Evolutionary conservation across 2,329 filamentous ascomycete genomes (phyloP).

Genomic region (Fusarium domesticum): DNA sequence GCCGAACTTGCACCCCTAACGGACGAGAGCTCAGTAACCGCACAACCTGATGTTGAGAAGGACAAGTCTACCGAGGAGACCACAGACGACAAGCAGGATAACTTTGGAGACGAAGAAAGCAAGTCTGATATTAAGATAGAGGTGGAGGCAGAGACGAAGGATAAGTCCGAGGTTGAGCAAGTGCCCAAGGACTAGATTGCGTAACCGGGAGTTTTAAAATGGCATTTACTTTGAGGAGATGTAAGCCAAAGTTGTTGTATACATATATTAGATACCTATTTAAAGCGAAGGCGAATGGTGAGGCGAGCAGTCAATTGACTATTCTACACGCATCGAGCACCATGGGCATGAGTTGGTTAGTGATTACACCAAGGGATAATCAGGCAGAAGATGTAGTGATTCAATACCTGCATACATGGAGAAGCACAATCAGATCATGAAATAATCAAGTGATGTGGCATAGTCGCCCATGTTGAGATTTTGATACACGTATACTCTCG

Average conservation of each 20-base stretch:
- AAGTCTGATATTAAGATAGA: not conserved
- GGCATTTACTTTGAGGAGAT: conserved; percentile 18
- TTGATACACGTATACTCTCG: conserved; percentile 25
- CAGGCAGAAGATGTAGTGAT: too few relatives aligned
- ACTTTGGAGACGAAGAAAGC: not conserved
- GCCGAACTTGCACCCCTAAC: not conserved
- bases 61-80: not conserved
- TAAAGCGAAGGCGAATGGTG: conserved; percentile 33
- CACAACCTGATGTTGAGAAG: not conserved
- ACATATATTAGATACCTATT: conserved; percentile 28
- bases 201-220: conserved; percentile 16
- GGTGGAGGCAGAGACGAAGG: conserved; percentile 3
- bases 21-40: not conserved
- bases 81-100: not conserved
- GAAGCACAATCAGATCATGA: too few relatives aligned
- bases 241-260: conserved; percentile 20
- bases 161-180: conserved; percentile 14
- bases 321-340: conserved; percentile 17
- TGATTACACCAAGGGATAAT: too few relatives aligned
- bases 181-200: conserved; percentile 13
- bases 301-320: conserved; percentile 1
- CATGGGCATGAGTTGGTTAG: too few relatives aligned
- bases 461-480: conserved; percentile 15
- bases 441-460: conserved; percentile 10
- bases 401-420: too few relatives aligned